phyloP scores from a whole-genome alignment of 1,284 basidiomycete species.

The Lignosus rhinocerotis region DNA sequence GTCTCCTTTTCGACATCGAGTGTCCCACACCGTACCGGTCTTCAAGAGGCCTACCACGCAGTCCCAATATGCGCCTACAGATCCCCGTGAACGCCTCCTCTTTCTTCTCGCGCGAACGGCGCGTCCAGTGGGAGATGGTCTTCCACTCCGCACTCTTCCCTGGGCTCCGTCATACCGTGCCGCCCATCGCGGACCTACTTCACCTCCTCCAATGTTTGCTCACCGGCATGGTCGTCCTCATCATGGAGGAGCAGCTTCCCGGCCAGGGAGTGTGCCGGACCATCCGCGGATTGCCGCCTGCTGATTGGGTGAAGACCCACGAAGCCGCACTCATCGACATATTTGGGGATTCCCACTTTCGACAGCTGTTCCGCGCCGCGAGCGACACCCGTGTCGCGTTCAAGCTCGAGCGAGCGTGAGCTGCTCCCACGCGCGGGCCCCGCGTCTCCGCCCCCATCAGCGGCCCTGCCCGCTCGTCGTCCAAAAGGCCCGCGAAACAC shows the following conservation, averaged over 20 bases:
- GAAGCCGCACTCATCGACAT: constrained; percentile 65
- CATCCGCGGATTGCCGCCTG: constrained; percentile 73
- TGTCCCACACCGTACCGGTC: constrained; percentile 76
- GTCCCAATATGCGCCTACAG: constrained; percentile 69
- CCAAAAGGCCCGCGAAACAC: constrained; percentile 22
- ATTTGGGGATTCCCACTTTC: constrained; percentile 70
- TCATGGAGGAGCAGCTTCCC: constrained; percentile 69
- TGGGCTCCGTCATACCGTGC: constrained; percentile 72
- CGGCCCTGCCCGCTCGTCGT: neutral
- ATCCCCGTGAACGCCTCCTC: constrained; percentile 76
- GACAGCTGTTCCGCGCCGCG: constrained; percentile 68
- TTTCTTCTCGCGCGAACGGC: constrained; percentile 79
- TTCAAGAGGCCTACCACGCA: constrained; percentile 68
- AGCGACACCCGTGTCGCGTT: constrained; percentile 68
- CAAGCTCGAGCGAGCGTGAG: constrained; percentile 55
- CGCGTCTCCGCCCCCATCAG: neutral
- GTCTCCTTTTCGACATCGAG: constrained; percentile 77
- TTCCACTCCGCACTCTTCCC: constrained; percentile 83
- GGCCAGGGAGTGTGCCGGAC: constrained; percentile 65
- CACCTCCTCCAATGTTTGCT: constrained; percentile 78
- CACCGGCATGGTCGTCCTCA: constrained; percentile 75
- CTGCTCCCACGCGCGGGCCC: constrained; percentile 19
- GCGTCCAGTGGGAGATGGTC: constrained; percentile 86
- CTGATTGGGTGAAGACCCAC: constrained; percentile 71
- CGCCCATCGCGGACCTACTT: constrained; percentile 75